Evolutionary conservation across 1,139 yeast genomes (phyloP).

Genomic region (Pichia sp.): DNA sequence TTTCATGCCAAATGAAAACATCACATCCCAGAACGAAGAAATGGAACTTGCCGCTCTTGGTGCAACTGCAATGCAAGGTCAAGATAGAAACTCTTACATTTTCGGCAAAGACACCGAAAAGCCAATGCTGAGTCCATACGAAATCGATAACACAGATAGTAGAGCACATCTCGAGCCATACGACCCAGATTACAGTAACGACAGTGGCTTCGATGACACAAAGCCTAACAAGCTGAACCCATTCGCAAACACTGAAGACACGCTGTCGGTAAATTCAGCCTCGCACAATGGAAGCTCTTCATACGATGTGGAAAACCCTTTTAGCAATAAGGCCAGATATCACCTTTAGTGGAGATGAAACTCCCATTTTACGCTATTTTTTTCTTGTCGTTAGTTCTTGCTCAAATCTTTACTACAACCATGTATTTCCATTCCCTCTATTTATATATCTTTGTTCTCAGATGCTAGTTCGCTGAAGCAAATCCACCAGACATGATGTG

Average conservation of each 20-base stretch:
- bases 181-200: slow-evolving; percentile 15
- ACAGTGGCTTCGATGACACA: slow-evolving; percentile 7
- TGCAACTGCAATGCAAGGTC: slow-evolving; percentile 81
- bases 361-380: not conserved
- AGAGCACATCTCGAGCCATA: slow-evolving; percentile 28
- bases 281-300: not conserved
- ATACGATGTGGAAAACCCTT: slow-evolving; percentile 15
- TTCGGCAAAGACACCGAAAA: slow-evolving; percentile 61
- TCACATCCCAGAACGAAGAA: slow-evolving; percentile 45
- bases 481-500: not conserved
- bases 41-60: slow-evolving; percentile 86
- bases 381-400: not conserved
- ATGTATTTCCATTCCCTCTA: not conserved
- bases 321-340: slow-evolving; percentile 5
- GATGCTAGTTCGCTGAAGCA: not conserved
- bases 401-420: slow-evolving; percentile 1
- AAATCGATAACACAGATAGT: slow-evolving; percentile 68
- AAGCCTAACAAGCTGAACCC: slow-evolving; percentile 16
- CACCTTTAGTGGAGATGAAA: not conserved
- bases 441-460: not conserved
- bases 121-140: slow-evolving; percentile 84
- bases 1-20: slow-evolving; percentile 57
- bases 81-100: slow-evolving; percentile 39
- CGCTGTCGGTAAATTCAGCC: not conserved
- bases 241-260: slow-evolving; percentile 16